Percentiles rank a stretch among this genome's conserved stretches.
Conservation (phyloP, 768 basidiomycete genomes). For the Suillus variegatus region DNA sequence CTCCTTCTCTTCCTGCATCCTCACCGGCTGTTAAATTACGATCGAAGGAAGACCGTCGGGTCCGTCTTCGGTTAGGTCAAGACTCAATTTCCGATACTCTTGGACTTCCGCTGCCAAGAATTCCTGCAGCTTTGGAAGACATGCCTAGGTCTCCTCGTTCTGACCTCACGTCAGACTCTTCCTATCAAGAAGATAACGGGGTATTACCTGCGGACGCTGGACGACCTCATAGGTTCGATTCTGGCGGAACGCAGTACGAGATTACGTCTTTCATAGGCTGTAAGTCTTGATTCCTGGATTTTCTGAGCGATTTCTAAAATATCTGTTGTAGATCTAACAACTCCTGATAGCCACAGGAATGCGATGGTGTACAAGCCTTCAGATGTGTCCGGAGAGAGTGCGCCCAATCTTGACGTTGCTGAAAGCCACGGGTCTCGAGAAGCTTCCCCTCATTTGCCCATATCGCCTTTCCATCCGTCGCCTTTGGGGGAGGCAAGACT, state of each 20-base stretch:
- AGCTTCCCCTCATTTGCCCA: conserved; percentile 2
- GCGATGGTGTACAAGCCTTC: conserved; percentile 10
- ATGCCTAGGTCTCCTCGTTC: conserved; percentile 18
- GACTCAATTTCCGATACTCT: not conserved
- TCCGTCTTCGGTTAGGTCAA: conserved; percentile 11
- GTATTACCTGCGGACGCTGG: conserved; percentile 15
- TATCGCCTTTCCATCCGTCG: not conserved
- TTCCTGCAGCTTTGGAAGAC: conserved; percentile 26
- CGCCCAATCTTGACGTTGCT: conserved; percentile 3
- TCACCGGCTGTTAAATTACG: conserved; percentile 18
- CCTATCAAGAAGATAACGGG: conserved; percentile 16
- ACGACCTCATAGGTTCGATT: conserved; percentile 32
- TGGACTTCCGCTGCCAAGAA: conserved; percentile 20
- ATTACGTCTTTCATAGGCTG: conserved; percentile 74
- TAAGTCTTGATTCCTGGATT: conserved; percentile 24
- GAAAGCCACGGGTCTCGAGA: not conserved
- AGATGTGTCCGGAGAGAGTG: conserved; percentile 11
- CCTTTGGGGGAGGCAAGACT: not conserved
- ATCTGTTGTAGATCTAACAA: conserved; percentile 33
- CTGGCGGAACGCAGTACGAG: conserved; percentile 61
- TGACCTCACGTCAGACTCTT: conserved; percentile 20
- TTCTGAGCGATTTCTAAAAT: conserved; percentile 8
- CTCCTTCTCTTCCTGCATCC: conserved; percentile 20
- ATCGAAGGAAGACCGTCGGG: conserved; percentile 23
- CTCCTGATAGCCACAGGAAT: conserved; percentile 23